A percentile compares a stretch with the other conserved stretches of the same genome.
Evolutionary conservation across 1,139 yeast species (phyloP).

Genomic region (Taphrina communis): DNA sequence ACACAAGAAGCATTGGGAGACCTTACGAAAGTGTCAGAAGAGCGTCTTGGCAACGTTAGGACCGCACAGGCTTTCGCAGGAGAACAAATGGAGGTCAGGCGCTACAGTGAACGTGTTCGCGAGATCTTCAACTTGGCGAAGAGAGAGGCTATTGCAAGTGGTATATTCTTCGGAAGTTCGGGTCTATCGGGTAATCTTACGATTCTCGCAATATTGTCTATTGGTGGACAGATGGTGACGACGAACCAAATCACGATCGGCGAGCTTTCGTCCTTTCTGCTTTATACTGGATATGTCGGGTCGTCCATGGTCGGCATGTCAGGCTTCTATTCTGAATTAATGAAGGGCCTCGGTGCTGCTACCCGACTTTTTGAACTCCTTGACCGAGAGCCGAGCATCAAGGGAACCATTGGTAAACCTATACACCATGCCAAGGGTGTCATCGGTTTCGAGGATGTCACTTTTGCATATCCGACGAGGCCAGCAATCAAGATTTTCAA

Average conservation of each 20-base stretch:
- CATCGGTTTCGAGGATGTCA: conserved; percentile 68
- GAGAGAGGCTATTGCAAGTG: conserved; percentile 67
- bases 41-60: conserved; percentile 78
- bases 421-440: conserved; percentile 54
- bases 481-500: conserved; percentile 73
- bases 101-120: conserved; percentile 73
- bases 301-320: conserved; percentile 87
- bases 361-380: conserved; percentile 86
- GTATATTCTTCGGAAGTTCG: conserved; percentile 74
- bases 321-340: conserved; percentile 85
- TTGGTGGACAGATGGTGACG: conserved; percentile 80
- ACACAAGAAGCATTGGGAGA: conserved; percentile 87
- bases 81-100: conserved; percentile 65
- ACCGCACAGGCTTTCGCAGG: conserved; percentile 92
- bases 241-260: conserved; percentile 78
- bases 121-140: conserved; percentile 75
- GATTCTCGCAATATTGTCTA: conserved; percentile 72
- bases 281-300: conserved; percentile 93
- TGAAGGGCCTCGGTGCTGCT: conserved; percentile 98
- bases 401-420: conserved; percentile 63
- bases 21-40: conserved; percentile 88
- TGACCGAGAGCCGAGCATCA: conserved; percentile 73
- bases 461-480: conserved; percentile 85
- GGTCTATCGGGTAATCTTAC: conserved; percentile 82
- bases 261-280: conserved; percentile 87